Evolutionary conservation across 768 basidiomycete genomes (phyloP).

Genomic region (Pleurotus djamor): DNA sequence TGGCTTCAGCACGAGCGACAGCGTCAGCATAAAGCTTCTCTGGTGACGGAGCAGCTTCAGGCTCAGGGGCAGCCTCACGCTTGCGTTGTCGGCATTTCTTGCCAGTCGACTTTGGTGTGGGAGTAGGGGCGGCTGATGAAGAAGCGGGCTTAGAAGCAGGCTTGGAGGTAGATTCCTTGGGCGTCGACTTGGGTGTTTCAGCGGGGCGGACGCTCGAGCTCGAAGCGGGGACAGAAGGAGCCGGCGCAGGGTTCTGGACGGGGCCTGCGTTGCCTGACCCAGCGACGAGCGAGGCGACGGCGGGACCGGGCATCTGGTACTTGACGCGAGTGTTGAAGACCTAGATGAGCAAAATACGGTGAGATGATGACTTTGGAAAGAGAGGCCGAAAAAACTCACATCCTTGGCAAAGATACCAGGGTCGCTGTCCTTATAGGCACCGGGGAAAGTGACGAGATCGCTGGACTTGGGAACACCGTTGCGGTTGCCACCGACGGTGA

Average conservation of each 20-base stretch:
- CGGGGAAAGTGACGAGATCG: slow-evolving; percentile 46
- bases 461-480: slow-evolving; percentile 27
- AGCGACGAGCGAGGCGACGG: slow-evolving; percentile 37
- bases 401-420: slow-evolving; percentile 48
- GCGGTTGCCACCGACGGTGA: slow-evolving; percentile 36
- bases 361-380: not conserved
- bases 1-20: not conserved
- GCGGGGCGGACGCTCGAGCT: no score
- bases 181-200: not conserved
- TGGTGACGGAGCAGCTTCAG: slow-evolving; percentile 6
- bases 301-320: slow-evolving; percentile 52
- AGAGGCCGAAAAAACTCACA: slow-evolving; percentile 20
- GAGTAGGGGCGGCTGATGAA: no score
- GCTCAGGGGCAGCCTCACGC: slow-evolving; percentile 2
- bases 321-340: slow-evolving; percentile 25
- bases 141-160: not conserved
- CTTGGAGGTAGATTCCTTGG: not conserved
- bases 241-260: not conserved
- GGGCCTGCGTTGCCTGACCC: no score
- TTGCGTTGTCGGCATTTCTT: not conserved
- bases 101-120: not conserved
- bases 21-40: slow-evolving; percentile 4
- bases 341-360: not conserved
- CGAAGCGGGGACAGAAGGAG: not conserved
- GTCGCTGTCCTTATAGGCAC: slow-evolving; percentile 50